Percentiles rank a stretch among this genome's conserved stretches.
Evolutionary conservation across 2,329 filamentous ascomycete genomes (phyloP).

Genomic region (Claviceps humidiphila): DNA sequence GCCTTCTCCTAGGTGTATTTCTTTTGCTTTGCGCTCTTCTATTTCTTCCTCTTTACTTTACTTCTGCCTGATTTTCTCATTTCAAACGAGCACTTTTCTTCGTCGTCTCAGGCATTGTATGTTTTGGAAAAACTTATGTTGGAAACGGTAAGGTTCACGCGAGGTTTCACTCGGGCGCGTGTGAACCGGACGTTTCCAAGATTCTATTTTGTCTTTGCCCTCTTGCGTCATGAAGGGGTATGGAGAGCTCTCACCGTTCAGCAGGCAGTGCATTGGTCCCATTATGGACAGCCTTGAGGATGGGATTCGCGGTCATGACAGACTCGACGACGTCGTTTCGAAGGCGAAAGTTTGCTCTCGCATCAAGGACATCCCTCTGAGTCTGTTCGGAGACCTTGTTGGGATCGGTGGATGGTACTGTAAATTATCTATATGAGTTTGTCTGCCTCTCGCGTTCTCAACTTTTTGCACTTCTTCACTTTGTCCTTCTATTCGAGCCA

Average conservation of each 20-base stretch:
- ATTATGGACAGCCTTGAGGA: constrained; percentile 63
- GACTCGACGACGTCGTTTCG: constrained; percentile 56
- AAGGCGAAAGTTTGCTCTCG: constrained; percentile 56
- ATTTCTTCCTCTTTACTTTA: too few species aligned
- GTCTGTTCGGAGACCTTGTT: constrained; percentile 40
- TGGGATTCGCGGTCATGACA: constrained; percentile 59
- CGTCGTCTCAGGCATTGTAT: too few species aligned
- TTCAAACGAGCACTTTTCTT: background rate
- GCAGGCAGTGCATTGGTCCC: constrained; percentile 49
- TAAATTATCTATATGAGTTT: background rate
- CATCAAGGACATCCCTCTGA: constrained; percentile 54
- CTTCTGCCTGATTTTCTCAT: too few species aligned
- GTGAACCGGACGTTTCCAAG: too few species aligned
- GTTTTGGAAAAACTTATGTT: too few species aligned
- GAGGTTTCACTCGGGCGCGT: too few species aligned
- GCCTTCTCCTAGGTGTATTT: background rate
- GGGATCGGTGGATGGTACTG: constrained; percentile 15
- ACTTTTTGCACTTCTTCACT: background rate
- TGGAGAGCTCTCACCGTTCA: constrained; percentile 44
- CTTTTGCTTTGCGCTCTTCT: too few species aligned
- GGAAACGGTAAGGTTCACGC: too few species aligned
- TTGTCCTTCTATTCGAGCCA: background rate
- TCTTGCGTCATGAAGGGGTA: background rate
- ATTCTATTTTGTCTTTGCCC: too few species aligned
- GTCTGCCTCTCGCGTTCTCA: background rate